phyloP scores from a whole-genome alignment of 129 eudicot species.

The Lactuca sativa region DNA sequence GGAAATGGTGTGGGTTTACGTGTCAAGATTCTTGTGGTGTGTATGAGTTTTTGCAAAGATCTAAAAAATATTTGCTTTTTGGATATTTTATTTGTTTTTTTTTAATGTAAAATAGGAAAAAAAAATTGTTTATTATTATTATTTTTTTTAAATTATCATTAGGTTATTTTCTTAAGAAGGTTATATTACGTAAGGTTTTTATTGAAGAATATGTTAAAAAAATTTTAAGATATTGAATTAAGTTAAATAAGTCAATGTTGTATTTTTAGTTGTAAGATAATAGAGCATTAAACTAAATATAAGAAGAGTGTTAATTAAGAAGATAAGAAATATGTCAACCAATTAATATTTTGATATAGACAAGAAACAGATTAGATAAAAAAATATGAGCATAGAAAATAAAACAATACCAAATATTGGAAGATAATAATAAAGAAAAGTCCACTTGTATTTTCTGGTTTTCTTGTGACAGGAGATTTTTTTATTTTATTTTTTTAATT shows the following conservation, averaged over 20 bases:
- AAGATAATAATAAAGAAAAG: background rate
- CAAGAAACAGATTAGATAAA: background rate
- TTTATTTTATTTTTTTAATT: background rate
- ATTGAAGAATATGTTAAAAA: too few species aligned
- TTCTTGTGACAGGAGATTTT: slow-evolving; percentile 21
- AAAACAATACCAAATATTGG: background rate
- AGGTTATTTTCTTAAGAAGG: too few species aligned
- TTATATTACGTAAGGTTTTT: too few species aligned
- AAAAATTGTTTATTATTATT: background rate
- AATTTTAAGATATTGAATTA: too few species aligned
- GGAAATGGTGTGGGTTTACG: slow-evolving; percentile 24
- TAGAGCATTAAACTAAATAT: background rate
- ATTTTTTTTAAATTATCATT: too few species aligned
- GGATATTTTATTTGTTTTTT: background rate
- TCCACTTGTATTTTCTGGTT: slow-evolving; percentile 15
- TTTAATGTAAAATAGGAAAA: background rate
- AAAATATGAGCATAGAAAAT: background rate
- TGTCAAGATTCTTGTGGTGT: slow-evolving; percentile 39
- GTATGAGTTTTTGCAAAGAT: slow-evolving; percentile 23
- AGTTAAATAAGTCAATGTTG: too few species aligned
- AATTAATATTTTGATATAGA: background rate
- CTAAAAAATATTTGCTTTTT: slow-evolving; percentile 17
- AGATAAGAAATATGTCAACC: background rate
- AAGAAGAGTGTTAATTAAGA: background rate
- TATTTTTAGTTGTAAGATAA: too few species aligned